Evolutionary conservation across 768 basidiomycete species (phyloP).

Genomic region (Boletus patriciae): DNA sequence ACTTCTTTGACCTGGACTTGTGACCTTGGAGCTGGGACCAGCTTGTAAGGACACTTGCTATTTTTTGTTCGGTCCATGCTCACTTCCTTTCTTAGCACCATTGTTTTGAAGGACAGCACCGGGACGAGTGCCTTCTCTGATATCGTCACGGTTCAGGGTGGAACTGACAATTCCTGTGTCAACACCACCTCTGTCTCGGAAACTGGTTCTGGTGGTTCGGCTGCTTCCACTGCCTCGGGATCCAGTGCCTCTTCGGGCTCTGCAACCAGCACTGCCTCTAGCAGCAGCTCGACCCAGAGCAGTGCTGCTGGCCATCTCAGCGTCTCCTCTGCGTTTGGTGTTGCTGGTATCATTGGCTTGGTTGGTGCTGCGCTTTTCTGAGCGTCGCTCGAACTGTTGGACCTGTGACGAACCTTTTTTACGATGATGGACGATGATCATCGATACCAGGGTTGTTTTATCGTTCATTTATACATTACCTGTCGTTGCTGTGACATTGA

Average conservation of each 20-base stretch:
- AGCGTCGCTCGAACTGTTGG: conserved; percentile 6
- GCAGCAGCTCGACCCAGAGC: conserved; percentile 25
- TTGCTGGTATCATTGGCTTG: conserved; percentile 52
- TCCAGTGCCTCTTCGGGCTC: conserved; percentile 6
- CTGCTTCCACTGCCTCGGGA: conserved; percentile 9
- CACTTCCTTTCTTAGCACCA: conserved; percentile 41
- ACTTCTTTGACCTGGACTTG: conserved; percentile 55
- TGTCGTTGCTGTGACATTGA: conserved; percentile 17
- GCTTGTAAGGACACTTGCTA: conserved; percentile 39
- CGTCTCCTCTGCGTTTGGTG: conserved; percentile 38
- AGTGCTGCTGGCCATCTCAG: conserved; percentile 35
- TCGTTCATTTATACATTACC: conserved; percentile 16
- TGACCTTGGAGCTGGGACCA: conserved; percentile 43
- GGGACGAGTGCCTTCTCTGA: conserved; percentile 56
- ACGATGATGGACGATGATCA: conserved; percentile 18
- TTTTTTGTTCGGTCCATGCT: neutral
- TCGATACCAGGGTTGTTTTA: conserved; percentile 11
- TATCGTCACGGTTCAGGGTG: conserved; percentile 42
- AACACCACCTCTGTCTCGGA: conserved; percentile 23
- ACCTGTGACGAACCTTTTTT: conserved; percentile 8
- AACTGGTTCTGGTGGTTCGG: conserved; percentile 3
- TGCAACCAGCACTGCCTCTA: conserved; percentile 21
- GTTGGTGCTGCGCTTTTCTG: conserved; percentile 51
- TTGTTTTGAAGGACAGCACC: conserved; percentile 56
- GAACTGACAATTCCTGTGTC: conserved; percentile 35